Evolutionary conservation across 768 basidiomycete genomes (phyloP).

Genomic region (Mycena haematopus): DNA sequence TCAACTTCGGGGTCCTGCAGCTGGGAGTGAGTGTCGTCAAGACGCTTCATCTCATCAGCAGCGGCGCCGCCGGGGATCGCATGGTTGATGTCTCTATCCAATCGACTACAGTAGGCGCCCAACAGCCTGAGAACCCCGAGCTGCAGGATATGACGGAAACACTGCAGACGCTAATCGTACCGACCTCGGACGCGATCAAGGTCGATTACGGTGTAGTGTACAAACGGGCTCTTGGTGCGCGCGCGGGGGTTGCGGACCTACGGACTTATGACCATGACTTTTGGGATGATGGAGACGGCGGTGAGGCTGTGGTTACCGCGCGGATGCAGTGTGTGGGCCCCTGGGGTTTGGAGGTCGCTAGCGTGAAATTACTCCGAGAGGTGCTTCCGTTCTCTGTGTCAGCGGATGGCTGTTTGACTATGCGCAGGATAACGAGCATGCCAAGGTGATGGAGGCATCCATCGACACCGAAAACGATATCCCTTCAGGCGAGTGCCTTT

Average conservation of each 20-base stretch:
- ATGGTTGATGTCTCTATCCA: constrained; percentile 84
- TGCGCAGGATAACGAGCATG: constrained; percentile 50
- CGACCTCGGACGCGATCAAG: constrained; percentile 68
- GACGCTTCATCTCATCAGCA: constrained; percentile 66
- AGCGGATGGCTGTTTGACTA: constrained; percentile 5
- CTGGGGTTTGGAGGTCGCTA: constrained; percentile 60
- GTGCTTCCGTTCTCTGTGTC: constrained; percentile 33
- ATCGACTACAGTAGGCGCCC: constrained; percentile 33
- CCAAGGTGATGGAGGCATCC: constrained; percentile 60
- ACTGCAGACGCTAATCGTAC: constrained; percentile 69
- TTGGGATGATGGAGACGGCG: constrained; percentile 58
- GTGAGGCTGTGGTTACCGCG: constrained; percentile 63
- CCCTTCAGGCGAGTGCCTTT: constrained; percentile 48
- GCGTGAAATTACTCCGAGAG: constrained; percentile 51
- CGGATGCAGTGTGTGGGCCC: constrained; percentile 61
- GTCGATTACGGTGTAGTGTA: constrained; percentile 63
- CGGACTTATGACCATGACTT: constrained; percentile 56
- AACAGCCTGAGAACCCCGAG: constrained; percentile 33
- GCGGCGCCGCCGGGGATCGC: constrained; percentile 71
- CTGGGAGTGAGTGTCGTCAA: constrained; percentile 66
- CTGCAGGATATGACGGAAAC: constrained; percentile 59
- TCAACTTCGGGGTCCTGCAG: constrained; percentile 66
- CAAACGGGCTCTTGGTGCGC: constrained; percentile 45
- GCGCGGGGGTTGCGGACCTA: constrained; percentile 59
- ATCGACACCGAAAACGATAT: constrained; percentile 51